Percentiles rank a stretch among this genome's conserved stretches.
Conservation (phyloP, 768 basidiomycete species). For the Pleurotus sapidus region DNA sequence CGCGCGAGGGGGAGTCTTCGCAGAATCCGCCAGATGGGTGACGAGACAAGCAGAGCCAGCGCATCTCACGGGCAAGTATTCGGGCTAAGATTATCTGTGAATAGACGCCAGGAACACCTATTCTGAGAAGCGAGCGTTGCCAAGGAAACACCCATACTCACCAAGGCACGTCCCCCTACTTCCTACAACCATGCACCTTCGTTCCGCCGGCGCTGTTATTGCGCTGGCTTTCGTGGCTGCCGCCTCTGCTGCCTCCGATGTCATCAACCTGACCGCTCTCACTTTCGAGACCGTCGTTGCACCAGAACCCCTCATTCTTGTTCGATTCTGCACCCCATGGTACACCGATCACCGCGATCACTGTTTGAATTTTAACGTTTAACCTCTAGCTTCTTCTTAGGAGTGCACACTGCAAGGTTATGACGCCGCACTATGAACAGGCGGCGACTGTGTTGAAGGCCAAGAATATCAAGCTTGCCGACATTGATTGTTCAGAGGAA, state of each 20-base stretch:
- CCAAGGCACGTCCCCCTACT: too few species aligned
- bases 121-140: too few species aligned
- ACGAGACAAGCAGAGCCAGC: too few species aligned
- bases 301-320: conserved; percentile 74
- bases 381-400: conserved; percentile 30
- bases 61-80: too few species aligned
- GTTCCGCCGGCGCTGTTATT: conserved; percentile 46
- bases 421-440: conserved; percentile 91
- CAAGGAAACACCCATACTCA: too few species aligned
- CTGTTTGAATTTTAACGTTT: neutral
- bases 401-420: conserved; percentile 96
- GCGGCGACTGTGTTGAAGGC: conserved; percentile 93
- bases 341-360: conserved; percentile 21
- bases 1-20: too few species aligned
- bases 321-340: conserved; percentile 96
- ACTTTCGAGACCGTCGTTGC: conserved; percentile 68
- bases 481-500: conserved; percentile 96
- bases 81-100: too few species aligned
- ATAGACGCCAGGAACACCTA: too few species aligned
- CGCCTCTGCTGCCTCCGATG: conserved; percentile 69
- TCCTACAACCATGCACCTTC: conserved; percentile 58
- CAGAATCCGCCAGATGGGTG: too few species aligned
- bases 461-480: conserved; percentile 86
- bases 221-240: conserved; percentile 47
- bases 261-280: conserved; percentile 67